phyloP scores from a whole-genome alignment of 78 protist genomes.

The Diacronema lutheri region DNA sequence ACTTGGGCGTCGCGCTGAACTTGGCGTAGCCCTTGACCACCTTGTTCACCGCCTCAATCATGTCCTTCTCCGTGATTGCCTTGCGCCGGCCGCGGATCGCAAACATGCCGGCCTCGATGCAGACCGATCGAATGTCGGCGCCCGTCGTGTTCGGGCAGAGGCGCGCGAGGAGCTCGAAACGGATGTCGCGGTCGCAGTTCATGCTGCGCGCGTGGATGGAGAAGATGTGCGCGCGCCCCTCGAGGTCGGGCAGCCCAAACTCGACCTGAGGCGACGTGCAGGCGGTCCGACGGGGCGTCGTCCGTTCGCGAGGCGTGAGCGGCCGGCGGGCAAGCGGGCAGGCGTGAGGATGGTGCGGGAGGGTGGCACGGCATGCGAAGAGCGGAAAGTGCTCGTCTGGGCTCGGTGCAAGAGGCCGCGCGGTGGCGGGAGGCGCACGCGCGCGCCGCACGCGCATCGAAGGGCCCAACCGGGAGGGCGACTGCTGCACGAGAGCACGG shows the following conservation, averaged over 20 bases:
- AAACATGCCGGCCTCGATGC: constrained; percentile 90
- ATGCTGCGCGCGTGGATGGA: constrained; percentile 78
- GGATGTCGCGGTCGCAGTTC: constrained; percentile 84
- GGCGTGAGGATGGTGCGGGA: too few species aligned
- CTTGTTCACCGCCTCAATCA: constrained; percentile 97
- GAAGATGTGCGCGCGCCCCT: constrained; percentile 90
- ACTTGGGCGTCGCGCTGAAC: constrained; percentile 98
- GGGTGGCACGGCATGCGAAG: too few species aligned
- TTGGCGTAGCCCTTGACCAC: constrained; percentile 98
- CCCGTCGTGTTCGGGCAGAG: constrained; percentile 98
- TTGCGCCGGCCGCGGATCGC: constrained; percentile 84
- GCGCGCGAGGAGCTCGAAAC: constrained; percentile 97
- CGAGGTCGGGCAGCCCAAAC: constrained; percentile 96
- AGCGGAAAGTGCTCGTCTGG: neutral
- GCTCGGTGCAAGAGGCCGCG: too few species aligned
- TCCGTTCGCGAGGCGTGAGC: too few species aligned
- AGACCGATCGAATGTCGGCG: constrained; percentile 65
- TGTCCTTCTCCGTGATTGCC: constrained; percentile 94
- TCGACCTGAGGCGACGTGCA: too few species aligned
- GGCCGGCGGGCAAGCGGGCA: too few species aligned
- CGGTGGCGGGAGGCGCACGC: too few species aligned
- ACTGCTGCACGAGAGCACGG: too few species aligned
- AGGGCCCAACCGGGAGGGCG: too few species aligned
- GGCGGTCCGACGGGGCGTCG: too few species aligned
- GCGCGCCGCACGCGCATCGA: too few species aligned